Percentiles rank a stretch among this genome's conserved stretches.
Evolutionary conservation across 1,284 basidiomycete species (phyloP).

Genomic region (Coriolopsis trogii): DNA sequence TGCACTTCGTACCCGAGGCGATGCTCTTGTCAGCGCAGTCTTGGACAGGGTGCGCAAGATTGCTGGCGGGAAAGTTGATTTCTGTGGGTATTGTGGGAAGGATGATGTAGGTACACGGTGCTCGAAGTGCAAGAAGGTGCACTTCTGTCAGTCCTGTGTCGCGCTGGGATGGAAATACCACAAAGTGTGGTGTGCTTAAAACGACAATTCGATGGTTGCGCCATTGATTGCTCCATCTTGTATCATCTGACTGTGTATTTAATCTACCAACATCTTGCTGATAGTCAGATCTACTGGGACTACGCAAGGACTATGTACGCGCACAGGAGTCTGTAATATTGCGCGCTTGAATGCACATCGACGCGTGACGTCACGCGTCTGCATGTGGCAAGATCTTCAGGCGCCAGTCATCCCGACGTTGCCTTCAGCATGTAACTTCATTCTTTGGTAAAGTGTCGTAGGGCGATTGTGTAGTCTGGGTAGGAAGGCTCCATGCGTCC

Average conservation of each 20-base stretch:
- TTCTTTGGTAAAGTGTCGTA: too few species aligned
- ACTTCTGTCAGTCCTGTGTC: slow-evolving; percentile 23
- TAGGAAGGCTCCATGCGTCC: too few species aligned
- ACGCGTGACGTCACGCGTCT: not conserved
- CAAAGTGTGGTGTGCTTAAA: slow-evolving; percentile 23
- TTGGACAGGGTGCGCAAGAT: slow-evolving; percentile 20
- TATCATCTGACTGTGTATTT: too few species aligned
- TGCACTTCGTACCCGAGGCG: slow-evolving; percentile 14
- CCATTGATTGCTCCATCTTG: not conserved
- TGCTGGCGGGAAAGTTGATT: slow-evolving; percentile 20
- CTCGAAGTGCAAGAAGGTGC: slow-evolving; percentile 25
- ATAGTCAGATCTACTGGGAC: not conserved
- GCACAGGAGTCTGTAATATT: too few species aligned
- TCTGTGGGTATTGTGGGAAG: slow-evolving; percentile 28
- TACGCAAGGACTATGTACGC: not conserved
- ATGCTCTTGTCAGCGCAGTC: slow-evolving; percentile 18
- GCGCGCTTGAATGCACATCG: not conserved
- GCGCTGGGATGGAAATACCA: slow-evolving; percentile 28
- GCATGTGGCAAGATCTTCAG: too few species aligned
- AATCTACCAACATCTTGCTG: too few species aligned
- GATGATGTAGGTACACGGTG: slow-evolving; percentile 22
- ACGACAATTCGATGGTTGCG: not conserved
- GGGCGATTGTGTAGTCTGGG: too few species aligned
- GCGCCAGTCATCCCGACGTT: too few species aligned
- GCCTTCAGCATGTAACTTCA: too few species aligned